These are phyloP conservation scores for Fraxinus dipetala DNA, from an alignment of 305 asterid species.

Conservation along the genomic window DNA sequence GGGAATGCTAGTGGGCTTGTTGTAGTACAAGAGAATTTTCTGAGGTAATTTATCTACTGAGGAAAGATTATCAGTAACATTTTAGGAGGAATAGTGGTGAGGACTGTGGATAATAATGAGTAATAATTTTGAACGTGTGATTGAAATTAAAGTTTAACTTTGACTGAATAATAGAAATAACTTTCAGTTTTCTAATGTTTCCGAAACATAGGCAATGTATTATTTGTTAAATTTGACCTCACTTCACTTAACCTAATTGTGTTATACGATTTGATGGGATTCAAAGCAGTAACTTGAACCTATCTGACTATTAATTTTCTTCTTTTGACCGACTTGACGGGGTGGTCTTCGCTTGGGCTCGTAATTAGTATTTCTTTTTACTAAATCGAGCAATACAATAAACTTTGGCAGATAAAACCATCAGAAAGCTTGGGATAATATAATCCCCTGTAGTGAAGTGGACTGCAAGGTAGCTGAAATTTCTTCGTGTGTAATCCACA, in stretches of 20 bases:
- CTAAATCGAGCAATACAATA: not conserved
- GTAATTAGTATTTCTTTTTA: not conserved
- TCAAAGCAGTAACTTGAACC: not conserved
- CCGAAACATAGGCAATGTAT: not conserved
- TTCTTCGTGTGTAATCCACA: not conserved
- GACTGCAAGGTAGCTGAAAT: not conserved
- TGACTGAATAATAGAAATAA: no score
- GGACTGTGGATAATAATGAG: not conserved
- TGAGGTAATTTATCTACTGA: not conserved
- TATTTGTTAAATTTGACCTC: not conserved
- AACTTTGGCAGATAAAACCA: not conserved
- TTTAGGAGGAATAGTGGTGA: not conserved
- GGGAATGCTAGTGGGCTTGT: not conserved
- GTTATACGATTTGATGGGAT: not conserved
- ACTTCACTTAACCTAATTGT: not conserved
- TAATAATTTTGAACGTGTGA: not conserved
- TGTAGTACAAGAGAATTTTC: not conserved
- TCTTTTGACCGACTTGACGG: not conserved
- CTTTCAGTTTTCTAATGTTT: not conserved
- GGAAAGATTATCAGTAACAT: not conserved
- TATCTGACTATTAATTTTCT: not conserved
- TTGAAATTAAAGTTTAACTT: not conserved
- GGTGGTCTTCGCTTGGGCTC: not conserved
- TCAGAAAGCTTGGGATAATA: not conserved
- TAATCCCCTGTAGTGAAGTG: not conserved